Conservation (phyloP, 306 rosid species). For the Luffa aegyptiaca region DNA sequence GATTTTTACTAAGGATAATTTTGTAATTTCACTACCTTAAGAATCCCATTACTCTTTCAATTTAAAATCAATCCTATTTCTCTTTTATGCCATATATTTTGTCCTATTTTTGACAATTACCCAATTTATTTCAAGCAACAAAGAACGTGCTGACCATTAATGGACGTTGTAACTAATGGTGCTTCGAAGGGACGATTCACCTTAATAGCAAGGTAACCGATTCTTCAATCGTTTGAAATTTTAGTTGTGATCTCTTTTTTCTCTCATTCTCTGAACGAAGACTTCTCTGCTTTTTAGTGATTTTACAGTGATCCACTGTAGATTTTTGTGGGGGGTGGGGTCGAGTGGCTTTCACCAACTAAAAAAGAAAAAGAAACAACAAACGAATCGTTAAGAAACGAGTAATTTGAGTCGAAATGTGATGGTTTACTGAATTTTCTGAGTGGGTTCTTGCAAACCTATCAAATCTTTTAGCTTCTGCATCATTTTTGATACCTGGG, state of each 20-base stretch:
- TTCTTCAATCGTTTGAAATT: neutral
- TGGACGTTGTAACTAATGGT: neutral
- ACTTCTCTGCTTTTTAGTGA: neutral
- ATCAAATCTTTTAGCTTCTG: neutral
- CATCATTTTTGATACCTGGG: neutral
- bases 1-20: too few species aligned
- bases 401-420: neutral
- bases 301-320: neutral
- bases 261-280: neutral
- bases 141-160: neutral
- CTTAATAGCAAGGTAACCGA: neutral
- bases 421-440: neutral
- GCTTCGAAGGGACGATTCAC: neutral
- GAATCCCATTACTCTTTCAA: too few species aligned
- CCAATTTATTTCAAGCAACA: neutral
- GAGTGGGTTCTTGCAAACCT: neutral
- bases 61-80: too few species aligned
- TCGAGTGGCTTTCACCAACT: neutral
- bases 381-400: neutral
- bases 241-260: neutral
- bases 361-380: neutral
- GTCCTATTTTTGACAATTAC: too few species aligned
- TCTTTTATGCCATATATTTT: too few species aligned
- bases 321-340: neutral
- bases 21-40: too few species aligned